phyloP scores from a whole-genome alignment of 495 filamentous ascomycete genomes.

The Penicilliopsis zonata region DNA sequence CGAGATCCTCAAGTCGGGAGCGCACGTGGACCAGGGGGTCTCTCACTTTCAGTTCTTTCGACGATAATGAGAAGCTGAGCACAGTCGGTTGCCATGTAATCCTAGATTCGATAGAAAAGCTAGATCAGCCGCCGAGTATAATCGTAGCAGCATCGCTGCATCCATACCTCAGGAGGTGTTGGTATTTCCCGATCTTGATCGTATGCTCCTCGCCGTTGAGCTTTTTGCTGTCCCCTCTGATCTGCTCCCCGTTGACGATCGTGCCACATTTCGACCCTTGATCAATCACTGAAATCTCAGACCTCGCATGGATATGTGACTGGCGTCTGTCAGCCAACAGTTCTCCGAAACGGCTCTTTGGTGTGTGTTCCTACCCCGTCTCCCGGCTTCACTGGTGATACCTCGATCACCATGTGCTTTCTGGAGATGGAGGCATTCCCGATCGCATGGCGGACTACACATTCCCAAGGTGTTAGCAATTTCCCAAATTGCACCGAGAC shows the following conservation, averaged over 20 bases:
- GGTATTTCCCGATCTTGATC: conserved; percentile 55
- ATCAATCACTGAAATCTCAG: conserved; percentile 53
- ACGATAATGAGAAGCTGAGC: conserved; percentile 70
- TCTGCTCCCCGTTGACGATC: conserved; percentile 55
- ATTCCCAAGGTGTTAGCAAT: background rate
- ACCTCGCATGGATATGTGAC: conserved; percentile 45
- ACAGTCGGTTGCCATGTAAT: conserved; percentile 74
- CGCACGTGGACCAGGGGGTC: conserved; percentile 50
- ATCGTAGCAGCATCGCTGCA: background rate
- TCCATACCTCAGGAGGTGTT: conserved; percentile 36
- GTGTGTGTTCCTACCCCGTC: conserved; percentile 47
- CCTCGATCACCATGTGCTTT: conserved; percentile 70
- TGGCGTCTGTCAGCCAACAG: conserved; percentile 12
- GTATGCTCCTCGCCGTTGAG: conserved; percentile 45
- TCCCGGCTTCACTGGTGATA: conserved; percentile 50
- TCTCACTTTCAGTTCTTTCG: conserved; percentile 58
- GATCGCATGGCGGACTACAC: conserved; percentile 45
- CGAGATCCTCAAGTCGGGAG: conserved; percentile 60
- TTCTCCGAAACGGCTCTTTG: background rate
- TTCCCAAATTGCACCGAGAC: background rate
- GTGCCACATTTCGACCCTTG: conserved; percentile 72
- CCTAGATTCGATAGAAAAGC: conserved; percentile 22
- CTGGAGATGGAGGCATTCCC: conserved; percentile 70
- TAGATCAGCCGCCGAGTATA: background rate
- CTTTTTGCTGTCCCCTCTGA: conserved; percentile 41